Evolutionary conservation across 371 early-diverging fungal genomes (phyloP).

Genomic region (Syncephalis fuscata): DNA sequence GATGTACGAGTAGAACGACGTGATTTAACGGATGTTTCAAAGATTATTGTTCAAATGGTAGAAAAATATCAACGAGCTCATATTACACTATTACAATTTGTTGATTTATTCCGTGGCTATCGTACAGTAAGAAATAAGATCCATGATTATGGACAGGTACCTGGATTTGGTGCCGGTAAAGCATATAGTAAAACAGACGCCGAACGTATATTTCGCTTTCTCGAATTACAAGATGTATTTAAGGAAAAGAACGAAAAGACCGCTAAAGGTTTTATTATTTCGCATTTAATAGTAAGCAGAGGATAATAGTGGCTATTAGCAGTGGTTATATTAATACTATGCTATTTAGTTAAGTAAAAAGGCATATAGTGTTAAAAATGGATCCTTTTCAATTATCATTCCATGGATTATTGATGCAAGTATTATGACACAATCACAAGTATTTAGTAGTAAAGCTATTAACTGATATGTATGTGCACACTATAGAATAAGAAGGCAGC

Average conservation of each 20-base stretch:
- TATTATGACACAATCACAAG: not conserved
- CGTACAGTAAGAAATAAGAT: conserved; percentile 32
- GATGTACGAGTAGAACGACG: conserved; percentile 10
- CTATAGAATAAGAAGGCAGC: too few species aligned
- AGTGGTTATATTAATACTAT: not conserved
- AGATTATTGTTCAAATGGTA: conserved; percentile 26
- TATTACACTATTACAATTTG: conserved; percentile 53
- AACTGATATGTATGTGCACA: too few species aligned
- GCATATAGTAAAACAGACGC: conserved; percentile 26
- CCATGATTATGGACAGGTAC: conserved; percentile 23
- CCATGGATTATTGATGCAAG: not conserved
- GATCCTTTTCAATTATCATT: not conserved
- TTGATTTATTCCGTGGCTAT: conserved; percentile 69
- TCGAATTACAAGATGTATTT: conserved; percentile 37
- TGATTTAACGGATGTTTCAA: conserved; percentile 41
- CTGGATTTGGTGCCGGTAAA: conserved; percentile 46
- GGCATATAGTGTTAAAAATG: not conserved
- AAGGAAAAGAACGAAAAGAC: conserved; percentile 32
- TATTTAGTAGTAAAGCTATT: too few species aligned
- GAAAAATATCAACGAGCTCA: conserved; percentile 20
- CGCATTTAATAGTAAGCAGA: not conserved
- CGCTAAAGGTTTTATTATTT: conserved; percentile 19
- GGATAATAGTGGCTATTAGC: not conserved
- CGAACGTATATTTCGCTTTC: conserved; percentile 44
- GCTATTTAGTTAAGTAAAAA: not conserved